Evolutionary conservation across 495 filamentous ascomycete species (phyloP).

Genomic region (Aspergillus cristatus): DNA sequence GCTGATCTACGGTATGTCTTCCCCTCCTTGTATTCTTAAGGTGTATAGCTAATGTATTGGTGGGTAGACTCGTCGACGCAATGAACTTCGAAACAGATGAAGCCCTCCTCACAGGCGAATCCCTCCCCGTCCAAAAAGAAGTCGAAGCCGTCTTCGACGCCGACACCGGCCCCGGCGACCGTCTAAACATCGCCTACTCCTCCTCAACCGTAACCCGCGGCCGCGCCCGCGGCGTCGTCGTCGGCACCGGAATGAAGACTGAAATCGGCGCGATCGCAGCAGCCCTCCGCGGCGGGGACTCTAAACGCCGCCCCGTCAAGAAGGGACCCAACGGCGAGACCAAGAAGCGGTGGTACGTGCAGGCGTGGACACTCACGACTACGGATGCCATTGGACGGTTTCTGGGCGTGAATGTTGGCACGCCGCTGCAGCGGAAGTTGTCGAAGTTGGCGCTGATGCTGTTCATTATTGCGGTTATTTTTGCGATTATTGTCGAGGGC

Average conservation of each 20-base stretch:
- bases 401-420: slow-evolving; percentile 61
- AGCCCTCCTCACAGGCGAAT: slow-evolving; percentile 68
- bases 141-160: slow-evolving; percentile 30
- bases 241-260: slow-evolving; percentile 62
- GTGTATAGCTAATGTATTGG: slow-evolving; percentile 1
- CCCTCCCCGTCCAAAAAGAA: slow-evolving; percentile 59
- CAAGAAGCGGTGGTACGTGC: slow-evolving; percentile 55
- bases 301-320: slow-evolving; percentile 42
- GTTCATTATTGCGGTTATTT: slow-evolving; percentile 59
- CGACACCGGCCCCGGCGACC: slow-evolving; percentile 56
- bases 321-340: slow-evolving; percentile 48
- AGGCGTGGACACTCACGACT: slow-evolving; percentile 58
- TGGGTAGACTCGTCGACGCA: slow-evolving; percentile 46
- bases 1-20: slow-evolving; percentile 50
- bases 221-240: slow-evolving; percentile 58
- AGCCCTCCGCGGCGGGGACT: slow-evolving; percentile 43
- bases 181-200: slow-evolving; percentile 61
- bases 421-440: slow-evolving; percentile 58
- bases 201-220: slow-evolving; percentile 66
- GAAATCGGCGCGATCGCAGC: slow-evolving; percentile 65
- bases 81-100: slow-evolving; percentile 69
- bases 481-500: slow-evolving; percentile 59
- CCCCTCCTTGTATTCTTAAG: not conserved
- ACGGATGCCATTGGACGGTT: slow-evolving; percentile 60
- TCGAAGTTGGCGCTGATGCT: slow-evolving; percentile 62